phyloP scores from a whole-genome alignment of 495 filamentous ascomycete species.

The Usnea hakonensis region DNA sequence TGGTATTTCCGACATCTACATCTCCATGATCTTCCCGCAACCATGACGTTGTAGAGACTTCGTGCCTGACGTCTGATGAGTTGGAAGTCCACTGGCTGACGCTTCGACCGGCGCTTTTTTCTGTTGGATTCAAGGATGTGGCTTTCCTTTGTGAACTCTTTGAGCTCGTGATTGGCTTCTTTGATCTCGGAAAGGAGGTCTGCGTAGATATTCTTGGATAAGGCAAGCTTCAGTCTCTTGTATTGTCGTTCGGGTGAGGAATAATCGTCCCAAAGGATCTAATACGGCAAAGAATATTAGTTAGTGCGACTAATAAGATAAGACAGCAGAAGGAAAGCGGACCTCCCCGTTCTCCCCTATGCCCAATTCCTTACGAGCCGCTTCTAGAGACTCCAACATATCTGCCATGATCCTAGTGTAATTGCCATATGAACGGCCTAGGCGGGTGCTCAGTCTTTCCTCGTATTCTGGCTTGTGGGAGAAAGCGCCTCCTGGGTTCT shows the following conservation, averaged over 20 bases:
- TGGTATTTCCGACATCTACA: constrained; percentile 21
- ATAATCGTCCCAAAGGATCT: background rate
- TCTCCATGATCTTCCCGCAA: constrained; percentile 20
- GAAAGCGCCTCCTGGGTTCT: background rate
- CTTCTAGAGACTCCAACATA: background rate
- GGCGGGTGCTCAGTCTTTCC: background rate
- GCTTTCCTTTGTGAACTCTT: constrained; percentile 13
- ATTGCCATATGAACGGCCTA: background rate
- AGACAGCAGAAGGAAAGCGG: background rate
- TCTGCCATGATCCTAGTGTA: background rate
- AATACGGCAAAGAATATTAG: background rate
- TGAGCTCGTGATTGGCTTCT: constrained; percentile 16
- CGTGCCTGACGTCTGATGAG: constrained; percentile 14
- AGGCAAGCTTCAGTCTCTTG: constrained; percentile 20
- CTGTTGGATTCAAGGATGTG: constrained; percentile 16
- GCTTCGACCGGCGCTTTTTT: constrained; percentile 5
- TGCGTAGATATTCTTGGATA: constrained; percentile 24
- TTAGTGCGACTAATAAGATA: background rate
- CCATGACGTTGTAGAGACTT: constrained; percentile 17
- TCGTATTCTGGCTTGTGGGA: background rate
- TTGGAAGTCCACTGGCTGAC: background rate
- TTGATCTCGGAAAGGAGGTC: constrained; percentile 18
- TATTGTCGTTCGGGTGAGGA: constrained; percentile 11
- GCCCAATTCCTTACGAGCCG: background rate
- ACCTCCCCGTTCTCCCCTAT: background rate